phyloP scores from a whole-genome alignment of 176 grass and related monocot genomes.

The Tillandsia fasciculata region DNA sequence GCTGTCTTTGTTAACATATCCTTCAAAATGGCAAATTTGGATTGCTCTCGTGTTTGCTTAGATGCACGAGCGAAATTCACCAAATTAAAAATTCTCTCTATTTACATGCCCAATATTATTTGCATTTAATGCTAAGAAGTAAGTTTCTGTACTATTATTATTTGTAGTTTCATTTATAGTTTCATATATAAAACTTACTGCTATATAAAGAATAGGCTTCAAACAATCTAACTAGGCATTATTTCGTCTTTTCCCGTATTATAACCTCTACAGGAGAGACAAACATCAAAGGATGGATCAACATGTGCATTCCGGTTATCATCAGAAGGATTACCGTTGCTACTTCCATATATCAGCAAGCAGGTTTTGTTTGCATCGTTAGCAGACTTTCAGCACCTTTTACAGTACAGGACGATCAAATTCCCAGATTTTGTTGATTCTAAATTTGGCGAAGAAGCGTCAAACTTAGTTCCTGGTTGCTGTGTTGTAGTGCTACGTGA shows the following conservation, averaged over 20 bases:
- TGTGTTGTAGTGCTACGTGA: slow-evolving; percentile 56
- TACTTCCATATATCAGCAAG: slow-evolving; percentile 77
- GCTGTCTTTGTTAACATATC: no score
- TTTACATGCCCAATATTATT: no score
- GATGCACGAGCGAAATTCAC: no score
- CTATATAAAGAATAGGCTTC: not conserved
- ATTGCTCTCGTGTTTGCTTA: no score
- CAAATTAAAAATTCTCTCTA: no score
- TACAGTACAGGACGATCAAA: slow-evolving; percentile 76
- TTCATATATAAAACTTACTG: no score
- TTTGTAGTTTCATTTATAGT: no score
- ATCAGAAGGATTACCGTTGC: slow-evolving; percentile 82
- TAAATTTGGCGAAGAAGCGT: slow-evolving; percentile 57
- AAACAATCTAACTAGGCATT: not conserved
- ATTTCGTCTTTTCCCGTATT: not conserved
- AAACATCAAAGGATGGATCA: slow-evolving; percentile 59
- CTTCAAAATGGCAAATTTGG: no score
- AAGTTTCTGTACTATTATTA: no score
- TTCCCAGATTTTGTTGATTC: slow-evolving; percentile 78
- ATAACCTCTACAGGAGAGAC: slow-evolving; percentile 59
- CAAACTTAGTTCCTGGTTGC: slow-evolving; percentile 55
- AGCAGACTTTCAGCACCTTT: slow-evolving; percentile 71
- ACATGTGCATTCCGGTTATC: slow-evolving; percentile 80
- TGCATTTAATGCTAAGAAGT: no score
- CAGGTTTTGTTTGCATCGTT: slow-evolving; percentile 62